Conservation (phyloP, 805 yeast species). For the Myxozyma melibiosi region DNA sequence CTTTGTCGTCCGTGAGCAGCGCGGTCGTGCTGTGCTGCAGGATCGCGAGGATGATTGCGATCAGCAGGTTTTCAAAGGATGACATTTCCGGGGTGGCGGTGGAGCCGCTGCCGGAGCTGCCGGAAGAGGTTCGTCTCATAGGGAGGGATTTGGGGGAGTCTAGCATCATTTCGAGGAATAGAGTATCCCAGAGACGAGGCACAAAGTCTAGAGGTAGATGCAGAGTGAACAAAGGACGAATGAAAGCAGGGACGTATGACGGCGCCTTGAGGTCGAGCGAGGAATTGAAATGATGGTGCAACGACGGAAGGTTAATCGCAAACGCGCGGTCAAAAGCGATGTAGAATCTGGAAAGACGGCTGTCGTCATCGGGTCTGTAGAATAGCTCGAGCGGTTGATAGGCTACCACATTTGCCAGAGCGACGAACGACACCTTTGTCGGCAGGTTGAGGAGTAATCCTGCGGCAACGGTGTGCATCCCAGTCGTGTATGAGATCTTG, state of each 20-base stretch:
- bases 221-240: slow-evolving; percentile 50
- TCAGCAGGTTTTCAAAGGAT: slow-evolving; percentile 52
- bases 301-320: slow-evolving; percentile 47
- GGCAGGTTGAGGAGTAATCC: slow-evolving; percentile 46
- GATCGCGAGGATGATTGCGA: slow-evolving; percentile 57
- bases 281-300: slow-evolving; percentile 54
- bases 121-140: neutral
- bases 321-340: slow-evolving; percentile 54
- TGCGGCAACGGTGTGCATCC: slow-evolving; percentile 47
- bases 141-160: neutral
- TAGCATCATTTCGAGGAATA: slow-evolving; percentile 53
- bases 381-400: slow-evolving; percentile 44
- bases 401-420: slow-evolving; percentile 47
- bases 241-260: slow-evolving; percentile 49
- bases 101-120: neutral
- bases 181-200: slow-evolving; percentile 58
- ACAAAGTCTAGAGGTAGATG: slow-evolving; percentile 52
- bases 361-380: slow-evolving; percentile 40
- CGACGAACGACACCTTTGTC: slow-evolving; percentile 46
- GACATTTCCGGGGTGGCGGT: slow-evolving; percentile 2
- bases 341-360: slow-evolving; percentile 45
- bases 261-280: slow-evolving; percentile 46
- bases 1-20: slow-evolving; percentile 40
- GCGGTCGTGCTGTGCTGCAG: slow-evolving; percentile 55
- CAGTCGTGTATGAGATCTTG: slow-evolving; percentile 41